Evolutionary conservation across 371 early-diverging fungal species (phyloP).

Genomic region (Apophysomyces elegans): DNA sequence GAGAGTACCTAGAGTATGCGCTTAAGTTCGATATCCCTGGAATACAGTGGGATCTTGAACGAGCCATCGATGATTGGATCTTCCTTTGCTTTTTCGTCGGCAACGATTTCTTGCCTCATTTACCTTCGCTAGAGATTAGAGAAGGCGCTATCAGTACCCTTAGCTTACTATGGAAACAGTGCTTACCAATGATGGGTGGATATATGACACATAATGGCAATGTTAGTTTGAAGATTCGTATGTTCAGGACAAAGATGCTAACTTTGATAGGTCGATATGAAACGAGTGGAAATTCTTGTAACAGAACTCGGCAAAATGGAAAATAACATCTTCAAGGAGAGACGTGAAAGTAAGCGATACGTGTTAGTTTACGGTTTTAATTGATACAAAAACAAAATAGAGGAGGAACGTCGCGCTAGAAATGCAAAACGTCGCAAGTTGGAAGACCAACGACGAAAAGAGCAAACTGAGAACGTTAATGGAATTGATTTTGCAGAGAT

Average conservation of each 20-base stretch:
- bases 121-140: slow-evolving; percentile 97
- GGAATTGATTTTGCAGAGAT: slow-evolving; percentile 39
- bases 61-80: slow-evolving; percentile 99
- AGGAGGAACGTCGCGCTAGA: slow-evolving; percentile 44
- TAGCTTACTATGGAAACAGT: slow-evolving; percentile 86
- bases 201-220: slow-evolving; percentile 90
- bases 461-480: slow-evolving; percentile 35
- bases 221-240: slow-evolving; percentile 23
- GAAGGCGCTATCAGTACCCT: slow-evolving; percentile 96
- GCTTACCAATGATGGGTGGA: slow-evolving; percentile 75
- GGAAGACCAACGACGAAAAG: slow-evolving; percentile 46
- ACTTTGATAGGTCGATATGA: slow-evolving; percentile 65
- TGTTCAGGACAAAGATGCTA: background rate
- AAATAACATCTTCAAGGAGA: slow-evolving; percentile 81
- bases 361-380: background rate
- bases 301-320: slow-evolving; percentile 85
- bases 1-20: slow-evolving; percentile 93
- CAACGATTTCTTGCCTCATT: slow-evolving; percentile 99
- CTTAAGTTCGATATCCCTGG: slow-evolving; percentile 69
- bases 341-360: slow-evolving; percentile 65
- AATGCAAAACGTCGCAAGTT: slow-evolving; percentile 49
- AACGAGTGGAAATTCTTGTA: slow-evolving; percentile 77
- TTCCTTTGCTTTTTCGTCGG: slow-evolving; percentile 99
- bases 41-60: slow-evolving; percentile 83
- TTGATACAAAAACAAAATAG: slow-evolving; percentile 8